Evolutionary conservation across 129 eudicot species (phyloP).

Genomic region (Flaveria robusta): DNA sequence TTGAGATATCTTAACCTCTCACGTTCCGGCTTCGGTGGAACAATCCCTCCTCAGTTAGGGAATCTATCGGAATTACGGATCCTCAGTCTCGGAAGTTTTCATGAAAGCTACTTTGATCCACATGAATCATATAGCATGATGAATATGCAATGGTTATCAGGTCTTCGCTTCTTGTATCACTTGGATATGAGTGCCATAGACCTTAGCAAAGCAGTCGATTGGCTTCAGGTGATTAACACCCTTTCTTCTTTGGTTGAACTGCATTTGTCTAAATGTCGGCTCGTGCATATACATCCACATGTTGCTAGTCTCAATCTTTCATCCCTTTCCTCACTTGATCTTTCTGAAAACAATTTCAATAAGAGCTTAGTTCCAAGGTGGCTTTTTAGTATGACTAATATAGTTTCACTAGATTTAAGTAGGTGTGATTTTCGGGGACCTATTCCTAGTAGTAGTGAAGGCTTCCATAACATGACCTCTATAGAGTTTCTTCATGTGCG

Average conservation of each 20-base stretch:
- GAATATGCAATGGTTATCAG: slow-evolving; percentile 9
- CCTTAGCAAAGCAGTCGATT: slow-evolving; percentile 1
- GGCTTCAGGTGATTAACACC: slow-evolving; percentile 1
- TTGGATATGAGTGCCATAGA: background rate
- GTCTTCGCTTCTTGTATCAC: slow-evolving; percentile 11
- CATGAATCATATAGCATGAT: background rate
- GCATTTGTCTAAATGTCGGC: background rate
- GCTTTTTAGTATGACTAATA: background rate
- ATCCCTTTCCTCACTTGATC: slow-evolving; percentile 5
- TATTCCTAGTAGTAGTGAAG: background rate
- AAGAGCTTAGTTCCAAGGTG: background rate
- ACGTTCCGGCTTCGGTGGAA: background rate
- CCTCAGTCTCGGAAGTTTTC: background rate
- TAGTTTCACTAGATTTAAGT: background rate
- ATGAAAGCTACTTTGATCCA: background rate
- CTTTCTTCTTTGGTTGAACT: background rate
- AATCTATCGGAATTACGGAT: background rate
- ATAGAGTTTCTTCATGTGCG: background rate
- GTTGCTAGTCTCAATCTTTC: slow-evolving; percentile 1
- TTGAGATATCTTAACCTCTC: slow-evolving; percentile 27
- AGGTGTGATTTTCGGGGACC: background rate
- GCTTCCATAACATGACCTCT: background rate
- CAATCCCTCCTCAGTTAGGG: slow-evolving; percentile 1
- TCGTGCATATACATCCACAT: slow-evolving; percentile 1
- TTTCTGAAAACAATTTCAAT: background rate